Evolutionary conservation across 495 filamentous ascomycete species (phyloP), one percentile per base, ranked within the genome.

Genomic region (Xylaria flabelliformis): DNA sequence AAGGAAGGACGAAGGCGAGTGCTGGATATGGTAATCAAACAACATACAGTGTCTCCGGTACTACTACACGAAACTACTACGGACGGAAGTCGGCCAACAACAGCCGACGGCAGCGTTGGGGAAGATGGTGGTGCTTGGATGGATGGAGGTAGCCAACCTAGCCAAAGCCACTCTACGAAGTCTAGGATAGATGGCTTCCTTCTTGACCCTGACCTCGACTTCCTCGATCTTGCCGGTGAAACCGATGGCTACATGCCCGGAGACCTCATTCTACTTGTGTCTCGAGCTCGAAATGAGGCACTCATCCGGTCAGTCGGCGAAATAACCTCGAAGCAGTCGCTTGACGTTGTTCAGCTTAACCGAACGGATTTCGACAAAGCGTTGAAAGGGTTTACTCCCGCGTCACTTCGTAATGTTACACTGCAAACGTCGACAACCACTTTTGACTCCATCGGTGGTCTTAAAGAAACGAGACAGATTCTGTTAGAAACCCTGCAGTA

Each of bases 211-310:
- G 85, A 91, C n/a, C 88, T 99, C 12, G 96, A 99, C 80, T 92
- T 97, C 67, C 90, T 98, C 19, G 94, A 98, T 65, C 84, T 98
- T 63, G 94, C 97, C 6, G 94, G 95, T 21, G 90, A 93, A 75
- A 98, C 95, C 0, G 96, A 99, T 75, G 96, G 96, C 3, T 99
- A 97, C 79, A 97, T 97, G 94, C 96, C 96, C 0, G 96, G 94
- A 4, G 96, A 99, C 80, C 85, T 99, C 58, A 89, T 92, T 19
- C 85, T 97, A 0, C 89, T 98, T 29, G 90, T 97, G 42, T 90
- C 93, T 58, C 90, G 96, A 67, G 96, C 96, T 15, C 89, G 95
- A 58, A 97, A 91, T 77, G 96, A 98, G 82, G 93, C 94, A 13
- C 85, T 98, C 0, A 96, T 97, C 67, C 90, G 94, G 17, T 90